Evolutionary conservation across 1,284 basidiomycete species (phyloP), one percentile per base, ranked within the genome.

Genomic region (Microbotryum saponariae): DNA sequence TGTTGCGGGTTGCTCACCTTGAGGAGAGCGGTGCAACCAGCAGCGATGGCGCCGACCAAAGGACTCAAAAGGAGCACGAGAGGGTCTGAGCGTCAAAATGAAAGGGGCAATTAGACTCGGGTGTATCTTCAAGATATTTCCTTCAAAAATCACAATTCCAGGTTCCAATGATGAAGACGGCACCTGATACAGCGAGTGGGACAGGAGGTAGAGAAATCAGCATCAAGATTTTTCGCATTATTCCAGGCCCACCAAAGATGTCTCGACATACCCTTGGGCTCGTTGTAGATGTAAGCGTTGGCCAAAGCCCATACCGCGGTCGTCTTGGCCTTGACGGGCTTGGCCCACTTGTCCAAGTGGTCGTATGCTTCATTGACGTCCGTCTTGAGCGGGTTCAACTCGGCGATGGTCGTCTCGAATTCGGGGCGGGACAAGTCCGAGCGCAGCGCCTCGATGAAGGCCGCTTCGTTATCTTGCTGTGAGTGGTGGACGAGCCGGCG

Each of bases 11-110:
- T 16, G 2, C 51, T 10, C 6, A 63, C 64, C 64, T 73, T 73
- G 59, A 73, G 25, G 56, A 77, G 64, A 18, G 71, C 72, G 2
- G 75, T 73, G 68, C 75, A 76, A 14, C 77, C 77, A 8, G 76
- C 77, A 6, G 76, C 71, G 59, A 78, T 76, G 21, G 77, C 77
- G 23, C 72, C 74, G 50, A 77, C 66, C n/a, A 77, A 60, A 20
- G 77, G 77, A n/a, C 70, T 70, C 46, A 78, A 56, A 10, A 63
- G 57, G 53, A 69, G 63, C 12, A 25, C 37, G 23, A 42, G 27
- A 33, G 21, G 44, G 7, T 12, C 47, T 37, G 42, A 62, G 25
- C n/a, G 31, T 8, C 23, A 48, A 49, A 42, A 49, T 33, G 45
- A 44, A 42, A 45, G 2, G 51, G 3, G 29, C 10, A 14, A 9